Evolutionary conservation across 306 rosid species (phyloP).

Genomic region (Prunus padus): DNA sequence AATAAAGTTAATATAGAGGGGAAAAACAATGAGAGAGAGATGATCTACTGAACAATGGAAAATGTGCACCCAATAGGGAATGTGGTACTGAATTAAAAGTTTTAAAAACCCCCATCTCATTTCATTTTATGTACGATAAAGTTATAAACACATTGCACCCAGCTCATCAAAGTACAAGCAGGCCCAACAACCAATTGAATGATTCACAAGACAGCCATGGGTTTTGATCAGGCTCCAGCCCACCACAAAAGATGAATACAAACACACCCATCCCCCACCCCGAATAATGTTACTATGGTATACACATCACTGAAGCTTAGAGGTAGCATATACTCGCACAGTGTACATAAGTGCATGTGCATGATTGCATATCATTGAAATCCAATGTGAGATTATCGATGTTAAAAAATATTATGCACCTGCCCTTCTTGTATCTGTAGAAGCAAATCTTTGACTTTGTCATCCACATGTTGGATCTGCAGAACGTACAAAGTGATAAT

Average conservation of each 20-base stretch:
- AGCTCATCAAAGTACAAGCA: not conserved
- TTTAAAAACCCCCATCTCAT: not conserved
- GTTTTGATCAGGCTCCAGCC: not conserved
- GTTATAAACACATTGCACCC: not conserved
- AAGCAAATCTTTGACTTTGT: conserved; percentile 64
- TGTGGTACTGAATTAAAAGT: not conserved
- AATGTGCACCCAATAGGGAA: not conserved
- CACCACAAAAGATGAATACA: not conserved
- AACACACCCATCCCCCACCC: not conserved
- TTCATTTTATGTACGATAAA: not conserved
- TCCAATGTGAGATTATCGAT: not conserved
- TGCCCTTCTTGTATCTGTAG: conserved; percentile 61
- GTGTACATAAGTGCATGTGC: not conserved
- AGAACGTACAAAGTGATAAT: conserved; percentile 13
- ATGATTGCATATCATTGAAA: not conserved
- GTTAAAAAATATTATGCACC: conserved; percentile 37
- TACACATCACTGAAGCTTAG: not conserved
- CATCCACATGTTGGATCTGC: conserved; percentile 71
- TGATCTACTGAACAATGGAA: not conserved
- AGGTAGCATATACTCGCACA: not conserved
- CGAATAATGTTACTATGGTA: not conserved
- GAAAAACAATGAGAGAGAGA: not conserved
- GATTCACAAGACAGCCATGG: not conserved
- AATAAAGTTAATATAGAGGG: not conserved
- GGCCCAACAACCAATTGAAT: not conserved